Evolutionary conservation across 176 grass and related monocot genomes (phyloP).

Genomic region (Carex scoparia): DNA sequence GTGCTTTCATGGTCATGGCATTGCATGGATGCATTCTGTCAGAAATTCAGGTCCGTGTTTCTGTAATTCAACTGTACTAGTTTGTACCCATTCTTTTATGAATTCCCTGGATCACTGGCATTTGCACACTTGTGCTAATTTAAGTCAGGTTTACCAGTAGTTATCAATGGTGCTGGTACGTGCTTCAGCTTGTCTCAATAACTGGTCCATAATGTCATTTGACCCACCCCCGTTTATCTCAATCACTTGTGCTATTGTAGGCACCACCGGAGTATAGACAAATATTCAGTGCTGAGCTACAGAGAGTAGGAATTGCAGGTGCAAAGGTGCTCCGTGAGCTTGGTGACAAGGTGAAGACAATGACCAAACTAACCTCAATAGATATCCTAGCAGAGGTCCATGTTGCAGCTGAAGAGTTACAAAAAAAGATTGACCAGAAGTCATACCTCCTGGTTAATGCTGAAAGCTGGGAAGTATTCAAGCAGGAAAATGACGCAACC

Average conservation of each 20-base stretch:
- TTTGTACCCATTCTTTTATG: background rate
- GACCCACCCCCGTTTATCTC: no score
- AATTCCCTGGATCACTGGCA: background rate
- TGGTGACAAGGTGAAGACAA: conserved; percentile 54
- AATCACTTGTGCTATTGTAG: conserved; percentile 26
- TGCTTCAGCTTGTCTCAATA: background rate
- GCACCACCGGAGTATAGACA: conserved; percentile 61
- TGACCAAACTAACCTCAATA: conserved; percentile 55
- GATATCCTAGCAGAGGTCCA: conserved; percentile 65
- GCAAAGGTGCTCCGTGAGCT: conserved; percentile 72
- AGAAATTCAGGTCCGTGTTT: conserved; percentile 81
- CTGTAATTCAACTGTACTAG: background rate
- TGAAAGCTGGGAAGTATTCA: conserved; percentile 47
- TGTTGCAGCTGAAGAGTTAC: conserved; percentile 62
- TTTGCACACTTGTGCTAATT: background rate
- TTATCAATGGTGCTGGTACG: background rate
- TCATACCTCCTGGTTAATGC: conserved; percentile 72
- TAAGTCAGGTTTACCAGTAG: background rate
- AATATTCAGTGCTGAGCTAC: conserved; percentile 59
- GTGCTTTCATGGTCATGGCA: conserved; percentile 91
- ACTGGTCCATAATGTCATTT: background rate
- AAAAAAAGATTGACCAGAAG: conserved; percentile 77
- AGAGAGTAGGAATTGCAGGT: conserved; percentile 60
- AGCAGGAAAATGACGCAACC: conserved; percentile 1
- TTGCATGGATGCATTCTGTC: conserved; percentile 99